phyloP scores from a whole-genome alignment of 805 yeast species.

The Middelhovenomyces tepae region DNA sequence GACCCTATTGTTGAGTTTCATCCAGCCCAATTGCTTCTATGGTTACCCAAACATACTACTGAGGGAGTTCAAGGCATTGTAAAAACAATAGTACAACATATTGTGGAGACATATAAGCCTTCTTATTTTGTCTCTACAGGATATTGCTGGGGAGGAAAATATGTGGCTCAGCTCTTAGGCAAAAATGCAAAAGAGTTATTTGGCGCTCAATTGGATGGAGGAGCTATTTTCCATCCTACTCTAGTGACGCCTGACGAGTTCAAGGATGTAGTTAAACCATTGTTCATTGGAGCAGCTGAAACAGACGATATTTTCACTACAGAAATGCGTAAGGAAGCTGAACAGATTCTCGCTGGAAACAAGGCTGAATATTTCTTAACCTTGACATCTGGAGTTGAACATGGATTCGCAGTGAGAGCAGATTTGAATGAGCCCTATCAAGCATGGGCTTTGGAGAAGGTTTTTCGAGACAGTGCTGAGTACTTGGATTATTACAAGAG shows the following conservation, averaged over 20 bases:
- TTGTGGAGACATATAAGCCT: conserved; percentile 40
- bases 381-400: conserved; percentile 53
- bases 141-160: conserved; percentile 81
- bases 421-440: conserved; percentile 46
- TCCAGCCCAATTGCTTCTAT: conserved; percentile 26
- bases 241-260: conserved; percentile 61
- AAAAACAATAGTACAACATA: conserved; percentile 36
- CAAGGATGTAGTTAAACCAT: conserved; percentile 48
- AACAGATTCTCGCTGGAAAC: conserved; percentile 44
- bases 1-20: conserved; percentile 34
- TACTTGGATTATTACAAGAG: too few relatives aligned
- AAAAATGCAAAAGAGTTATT: conserved; percentile 25
- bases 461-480: conserved; percentile 27
- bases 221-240: conserved; percentile 85
- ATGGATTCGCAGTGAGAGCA: conserved; percentile 79
- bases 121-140: conserved; percentile 54
- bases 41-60: conserved; percentile 46
- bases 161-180: conserved; percentile 43
- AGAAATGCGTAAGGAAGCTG: conserved; percentile 57
- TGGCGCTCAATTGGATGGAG: conserved; percentile 43
- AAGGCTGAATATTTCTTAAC: conserved; percentile 52
- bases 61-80: conserved; percentile 41
- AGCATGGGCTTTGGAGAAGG: conserved; percentile 59
- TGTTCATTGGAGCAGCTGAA: conserved; percentile 70
- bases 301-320: conserved; percentile 53